phyloP scores from a whole-genome alignment of 768 basidiomycete species.

The Mrakia frigida region DNA sequence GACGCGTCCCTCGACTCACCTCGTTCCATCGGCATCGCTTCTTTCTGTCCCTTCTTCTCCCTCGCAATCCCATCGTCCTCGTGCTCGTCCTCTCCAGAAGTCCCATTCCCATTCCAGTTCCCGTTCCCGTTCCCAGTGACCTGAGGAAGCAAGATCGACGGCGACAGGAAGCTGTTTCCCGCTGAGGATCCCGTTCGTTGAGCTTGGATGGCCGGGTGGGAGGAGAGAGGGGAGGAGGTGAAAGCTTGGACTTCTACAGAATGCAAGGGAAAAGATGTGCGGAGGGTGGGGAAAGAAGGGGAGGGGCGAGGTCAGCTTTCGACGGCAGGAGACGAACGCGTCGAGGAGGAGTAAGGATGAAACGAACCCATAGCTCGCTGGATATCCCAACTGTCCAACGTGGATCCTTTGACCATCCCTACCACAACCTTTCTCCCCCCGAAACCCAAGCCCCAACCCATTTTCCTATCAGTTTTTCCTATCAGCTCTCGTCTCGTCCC shows the following conservation, averaged over 20 bases:
- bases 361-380: neutral
- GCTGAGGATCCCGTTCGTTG: constrained; percentile 10
- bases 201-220: constrained; percentile 14
- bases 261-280: neutral
- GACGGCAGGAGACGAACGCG: neutral
- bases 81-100: neutral
- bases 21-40: neutral
- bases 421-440: constrained; percentile 24
- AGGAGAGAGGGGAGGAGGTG: constrained; percentile 2
- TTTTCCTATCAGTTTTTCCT: too few relatives aligned
- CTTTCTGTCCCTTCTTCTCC: constrained; percentile 22
- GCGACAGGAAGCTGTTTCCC: neutral
- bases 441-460: too few relatives aligned
- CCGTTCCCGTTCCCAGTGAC: neutral
- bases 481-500: neutral
- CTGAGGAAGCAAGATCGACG: constrained; percentile 25
- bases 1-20: neutral
- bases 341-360: neutral
- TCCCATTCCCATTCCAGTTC: neutral
- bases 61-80: constrained; percentile 25
- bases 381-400: constrained; percentile 27
- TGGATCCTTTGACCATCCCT: constrained; percentile 20
- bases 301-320: neutral
- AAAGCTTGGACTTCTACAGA: constrained; percentile 12
- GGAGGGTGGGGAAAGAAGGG: neutral